Evolutionary conservation across 2,329 filamentous ascomycete genomes (phyloP).

Genomic region (Xylaria sp.): DNA sequence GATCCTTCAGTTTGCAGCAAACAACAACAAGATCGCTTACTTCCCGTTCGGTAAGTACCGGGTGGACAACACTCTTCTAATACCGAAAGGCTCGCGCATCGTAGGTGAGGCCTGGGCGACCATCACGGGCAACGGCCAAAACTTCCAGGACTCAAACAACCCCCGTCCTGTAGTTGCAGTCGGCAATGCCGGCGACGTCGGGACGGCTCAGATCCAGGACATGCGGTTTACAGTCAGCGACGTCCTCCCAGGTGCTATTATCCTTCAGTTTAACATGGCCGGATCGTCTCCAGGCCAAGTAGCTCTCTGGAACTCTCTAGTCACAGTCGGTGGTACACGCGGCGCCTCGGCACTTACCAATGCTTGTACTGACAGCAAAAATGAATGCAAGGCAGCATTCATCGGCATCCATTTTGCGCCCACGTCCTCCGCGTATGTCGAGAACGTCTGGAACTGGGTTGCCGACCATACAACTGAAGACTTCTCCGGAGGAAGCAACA

Average conservation of each 20-base stretch:
- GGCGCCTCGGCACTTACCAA: constrained; percentile 46
- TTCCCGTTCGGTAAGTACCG: constrained; percentile 66
- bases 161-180: constrained; percentile 68
- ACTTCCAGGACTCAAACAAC: constrained; percentile 60
- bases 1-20: constrained; percentile 51
- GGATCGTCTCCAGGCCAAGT: constrained; percentile 49
- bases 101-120: constrained; percentile 64
- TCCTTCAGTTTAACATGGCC: constrained; percentile 60
- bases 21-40: constrained; percentile 59
- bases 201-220: constrained; percentile 71
- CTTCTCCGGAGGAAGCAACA: constrained; percentile 58
- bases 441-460: constrained; percentile 65
- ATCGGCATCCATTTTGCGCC: constrained; percentile 59
- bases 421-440: constrained; percentile 61
- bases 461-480: constrained; percentile 62
- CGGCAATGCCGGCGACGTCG: constrained; percentile 66
- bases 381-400: constrained; percentile 57
- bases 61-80: constrained; percentile 60
- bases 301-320: constrained; percentile 50
- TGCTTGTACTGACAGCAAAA: constrained; percentile 47
- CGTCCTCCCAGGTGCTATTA: constrained; percentile 66
- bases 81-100: constrained; percentile 61
- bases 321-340: constrained; percentile 52
- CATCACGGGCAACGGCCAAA: constrained; percentile 61
- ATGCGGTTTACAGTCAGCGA: constrained; percentile 72